Evolutionary conservation across 176 grass and related monocot genomes (phyloP).

Genomic region (Aegilops speltoides): DNA sequence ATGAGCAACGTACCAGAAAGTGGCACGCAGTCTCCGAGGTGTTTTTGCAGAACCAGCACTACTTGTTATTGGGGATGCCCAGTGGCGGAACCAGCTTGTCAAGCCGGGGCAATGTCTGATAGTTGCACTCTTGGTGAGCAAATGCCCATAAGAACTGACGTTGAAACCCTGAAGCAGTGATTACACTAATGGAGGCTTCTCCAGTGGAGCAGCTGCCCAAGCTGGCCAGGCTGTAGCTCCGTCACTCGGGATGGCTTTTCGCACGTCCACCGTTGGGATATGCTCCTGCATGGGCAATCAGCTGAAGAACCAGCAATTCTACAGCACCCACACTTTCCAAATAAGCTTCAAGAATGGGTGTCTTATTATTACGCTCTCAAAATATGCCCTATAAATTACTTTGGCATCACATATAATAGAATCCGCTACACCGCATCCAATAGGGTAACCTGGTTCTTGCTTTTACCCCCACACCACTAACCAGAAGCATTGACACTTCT

Average conservation of each 20-base stretch:
- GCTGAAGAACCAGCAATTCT: not conserved
- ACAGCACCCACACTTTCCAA: constrained; percentile 1
- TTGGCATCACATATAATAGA: not conserved
- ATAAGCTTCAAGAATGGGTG: not conserved
- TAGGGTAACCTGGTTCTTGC: not conserved
- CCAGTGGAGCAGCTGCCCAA: not conserved
- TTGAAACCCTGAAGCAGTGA: not conserved
- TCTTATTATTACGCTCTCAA: not conserved
- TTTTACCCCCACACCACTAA: not conserved
- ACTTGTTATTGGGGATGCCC: not conserved
- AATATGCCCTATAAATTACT: not conserved
- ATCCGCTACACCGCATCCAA: not conserved
- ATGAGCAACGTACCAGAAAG: not conserved
- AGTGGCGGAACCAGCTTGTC: not conserved
- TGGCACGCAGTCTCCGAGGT: not conserved
- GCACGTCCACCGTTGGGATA: not conserved
- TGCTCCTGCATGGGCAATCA: not conserved
- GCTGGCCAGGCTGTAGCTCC: not conserved
- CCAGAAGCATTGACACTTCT: not conserved
- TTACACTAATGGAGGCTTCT: not conserved
- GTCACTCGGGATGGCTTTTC: not conserved
- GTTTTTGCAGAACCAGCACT: not conserved
- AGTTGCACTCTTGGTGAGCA: not conserved
- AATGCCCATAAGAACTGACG: not conserved
- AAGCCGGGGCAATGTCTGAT: not conserved